Evolutionary conservation across 306 rosid genomes (phyloP), one percentile per base, ranked within the genome.

Genomic region (Cucumis hystrix): DNA sequence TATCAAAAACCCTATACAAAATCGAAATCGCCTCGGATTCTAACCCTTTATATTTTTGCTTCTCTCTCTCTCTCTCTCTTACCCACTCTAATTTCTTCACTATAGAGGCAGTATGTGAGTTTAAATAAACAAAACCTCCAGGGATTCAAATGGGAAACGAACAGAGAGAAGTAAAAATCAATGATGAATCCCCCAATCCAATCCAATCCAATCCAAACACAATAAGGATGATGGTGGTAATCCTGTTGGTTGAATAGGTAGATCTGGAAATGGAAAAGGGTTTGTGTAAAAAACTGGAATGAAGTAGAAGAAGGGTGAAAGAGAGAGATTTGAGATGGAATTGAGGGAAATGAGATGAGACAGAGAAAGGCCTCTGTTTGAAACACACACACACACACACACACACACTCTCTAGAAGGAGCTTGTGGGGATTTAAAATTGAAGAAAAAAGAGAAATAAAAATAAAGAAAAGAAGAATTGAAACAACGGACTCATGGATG

Each of bases 11-110:
- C 76, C 85, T 82, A 84, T 45, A 71, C 76, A 79, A 72, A 51
- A 39, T 67, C 79, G 86, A 79, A 79, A 63, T 80, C 83, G 92
- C 98, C 89, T 93, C 85, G 97, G 98, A 93, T 93, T 83, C 98
- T 85, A 85, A 83, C 96, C 84, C 90, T 92, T 70, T 83, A 80
- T 79, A 28, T 58, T 79, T 56, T 80, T 87, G 17, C 1, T 25
- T 11, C 16, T 11, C 16, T 20, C 80, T 85, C 16, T 20, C 80
- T 85, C 0, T 23, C 82, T 52, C n/a, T 4, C 20, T 12, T 74
- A 63, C 57, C 67, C 67, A 35, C 59, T 74, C 17, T 52, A 39
- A 23, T 69, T 83, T 65, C 81, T 87, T 75, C 90, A 57, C 82
- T 69, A 80, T 78, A 18, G 77, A 74, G 39, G 14, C 25, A 67